Conservation (phyloP, 2,329 filamentous ascomycete genomes). For the Diaporthe velutina region DNA sequence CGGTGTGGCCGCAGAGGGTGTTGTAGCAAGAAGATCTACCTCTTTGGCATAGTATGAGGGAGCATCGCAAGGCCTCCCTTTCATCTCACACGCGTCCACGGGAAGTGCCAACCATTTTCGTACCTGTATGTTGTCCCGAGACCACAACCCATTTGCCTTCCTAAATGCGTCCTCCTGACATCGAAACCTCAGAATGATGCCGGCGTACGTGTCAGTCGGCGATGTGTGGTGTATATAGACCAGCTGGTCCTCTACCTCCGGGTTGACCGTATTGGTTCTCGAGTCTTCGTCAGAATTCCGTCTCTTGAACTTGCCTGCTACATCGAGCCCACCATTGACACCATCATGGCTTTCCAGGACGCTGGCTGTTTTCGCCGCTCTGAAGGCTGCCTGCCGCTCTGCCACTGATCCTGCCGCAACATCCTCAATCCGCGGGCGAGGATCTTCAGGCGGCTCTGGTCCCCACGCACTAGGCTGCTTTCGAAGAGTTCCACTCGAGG, state of each 20-base stretch:
- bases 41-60: constrained; percentile 58
- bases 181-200: constrained; percentile 89
- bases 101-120: constrained; percentile 86
- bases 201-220: constrained; percentile 87
- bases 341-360: constrained; percentile 73
- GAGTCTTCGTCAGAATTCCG: constrained; percentile 76
- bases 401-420: constrained; percentile 68
- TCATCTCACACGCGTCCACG: constrained; percentile 88
- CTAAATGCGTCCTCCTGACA: constrained; percentile 86
- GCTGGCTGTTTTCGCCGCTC: constrained; percentile 68
- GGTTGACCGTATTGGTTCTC: constrained; percentile 56
- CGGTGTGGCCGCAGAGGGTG: constrained; percentile 54
- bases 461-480: constrained; percentile 59
- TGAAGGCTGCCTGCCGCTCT: constrained; percentile 67
- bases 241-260: constrained; percentile 79
- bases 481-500: constrained; percentile 43
- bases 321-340: constrained; percentile 69
- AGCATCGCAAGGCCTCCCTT: constrained; percentile 76
- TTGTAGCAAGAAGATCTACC: constrained; percentile 65
- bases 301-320: constrained; percentile 71
- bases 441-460: constrained; percentile 58
- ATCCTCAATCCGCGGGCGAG: constrained; percentile 57
- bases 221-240: constrained; percentile 92
- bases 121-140: constrained; percentile 89
- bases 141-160: constrained; percentile 94